These are phyloP conservation scores for Cyathus pygmaeus DNA, from an alignment of 1,284 basidiomycete genomes.

Conservation along the genomic window DNA sequence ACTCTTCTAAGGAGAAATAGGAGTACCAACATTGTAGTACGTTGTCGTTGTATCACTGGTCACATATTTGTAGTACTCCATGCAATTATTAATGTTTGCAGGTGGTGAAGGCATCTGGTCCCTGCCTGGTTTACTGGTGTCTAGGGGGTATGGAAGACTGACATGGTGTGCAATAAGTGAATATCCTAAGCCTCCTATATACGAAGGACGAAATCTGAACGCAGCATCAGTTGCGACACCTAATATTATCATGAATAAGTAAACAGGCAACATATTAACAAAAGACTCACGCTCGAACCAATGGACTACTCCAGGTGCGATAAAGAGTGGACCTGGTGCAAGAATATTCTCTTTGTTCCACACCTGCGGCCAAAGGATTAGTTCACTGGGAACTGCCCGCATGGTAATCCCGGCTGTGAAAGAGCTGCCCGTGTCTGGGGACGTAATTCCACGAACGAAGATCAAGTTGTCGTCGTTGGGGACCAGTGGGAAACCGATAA, in stretches of 20 bases:
- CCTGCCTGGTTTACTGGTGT: background rate
- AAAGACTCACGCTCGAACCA: background rate
- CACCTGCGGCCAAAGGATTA: background rate
- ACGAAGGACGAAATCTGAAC: background rate
- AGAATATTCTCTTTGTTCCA: background rate
- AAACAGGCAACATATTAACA: background rate
- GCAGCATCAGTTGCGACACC: background rate
- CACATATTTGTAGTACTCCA: background rate
- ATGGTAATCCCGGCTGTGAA: background rate
- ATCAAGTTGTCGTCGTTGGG: background rate
- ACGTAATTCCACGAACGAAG: background rate
- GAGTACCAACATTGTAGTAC: background rate
- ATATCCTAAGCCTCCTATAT: background rate
- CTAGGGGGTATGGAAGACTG: background rate
- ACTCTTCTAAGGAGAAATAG: background rate
- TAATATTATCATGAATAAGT: background rate
- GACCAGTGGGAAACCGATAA: background rate
- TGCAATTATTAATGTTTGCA: background rate
- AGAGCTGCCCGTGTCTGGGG: background rate
- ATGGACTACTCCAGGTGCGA: background rate
- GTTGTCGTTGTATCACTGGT: background rate
- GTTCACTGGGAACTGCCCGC: background rate
- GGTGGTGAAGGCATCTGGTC: background rate
- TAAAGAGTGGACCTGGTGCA: background rate
- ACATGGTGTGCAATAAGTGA: background rate